Evolutionary conservation across 176 grass and related monocot species (phyloP).

Genomic region (Oryza glumipatula): DNA sequence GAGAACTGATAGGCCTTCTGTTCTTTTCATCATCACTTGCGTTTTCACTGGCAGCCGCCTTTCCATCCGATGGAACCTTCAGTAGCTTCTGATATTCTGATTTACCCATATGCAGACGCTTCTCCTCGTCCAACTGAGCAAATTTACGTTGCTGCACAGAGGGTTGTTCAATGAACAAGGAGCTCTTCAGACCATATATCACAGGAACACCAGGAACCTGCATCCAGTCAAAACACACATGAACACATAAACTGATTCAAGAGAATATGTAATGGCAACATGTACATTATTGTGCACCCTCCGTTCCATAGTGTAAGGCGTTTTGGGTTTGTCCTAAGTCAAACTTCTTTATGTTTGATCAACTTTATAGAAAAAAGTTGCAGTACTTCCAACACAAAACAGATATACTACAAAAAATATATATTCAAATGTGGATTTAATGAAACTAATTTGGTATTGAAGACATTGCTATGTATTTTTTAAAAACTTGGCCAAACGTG

Average conservation of each 20-base stretch:
- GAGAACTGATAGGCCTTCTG: conserved; percentile 34
- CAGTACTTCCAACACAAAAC: too few relatives aligned
- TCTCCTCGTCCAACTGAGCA: conserved; percentile 62
- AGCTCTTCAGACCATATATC: conserved; percentile 78
- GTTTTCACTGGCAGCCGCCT: conserved; percentile 18
- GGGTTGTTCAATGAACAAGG: conserved; percentile 75
- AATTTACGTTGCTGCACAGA: conserved; percentile 68
- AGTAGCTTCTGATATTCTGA: conserved; percentile 58
- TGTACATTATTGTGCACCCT: neutral
- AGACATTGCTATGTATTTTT: too few relatives aligned
- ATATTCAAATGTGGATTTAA: too few relatives aligned
- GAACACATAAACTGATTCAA: neutral
- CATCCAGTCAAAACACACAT: conserved; percentile 22
- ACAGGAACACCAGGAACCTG: conserved; percentile 82
- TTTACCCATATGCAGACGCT: conserved; percentile 69
- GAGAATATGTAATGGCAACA: neutral
- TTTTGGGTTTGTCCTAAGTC: too few relatives aligned
- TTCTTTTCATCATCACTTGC: conserved; percentile 36
- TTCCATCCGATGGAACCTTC: conserved; percentile 51
- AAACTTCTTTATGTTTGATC: too few relatives aligned
- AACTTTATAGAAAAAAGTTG: too few relatives aligned
- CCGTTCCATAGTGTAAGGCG: too few relatives aligned
- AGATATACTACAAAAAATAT: too few relatives aligned
- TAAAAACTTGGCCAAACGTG: too few relatives aligned
- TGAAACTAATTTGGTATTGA: too few relatives aligned